phyloP scores from a whole-genome alignment of 345 rosid species.

The Eucalyptus virginea region DNA sequence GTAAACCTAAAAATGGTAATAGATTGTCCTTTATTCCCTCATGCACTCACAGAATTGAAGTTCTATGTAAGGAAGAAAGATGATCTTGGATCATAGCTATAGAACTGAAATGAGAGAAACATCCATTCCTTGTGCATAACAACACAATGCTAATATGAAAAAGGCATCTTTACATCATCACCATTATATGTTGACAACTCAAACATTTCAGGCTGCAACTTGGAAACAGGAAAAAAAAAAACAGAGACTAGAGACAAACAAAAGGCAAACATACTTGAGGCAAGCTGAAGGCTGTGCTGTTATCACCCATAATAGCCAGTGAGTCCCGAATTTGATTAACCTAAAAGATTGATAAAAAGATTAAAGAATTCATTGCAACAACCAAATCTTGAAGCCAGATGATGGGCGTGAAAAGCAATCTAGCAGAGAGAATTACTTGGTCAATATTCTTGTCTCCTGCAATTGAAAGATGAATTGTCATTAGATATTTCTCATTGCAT shows the following conservation, averaged over 20 bases:
- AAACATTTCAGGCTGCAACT: not conserved
- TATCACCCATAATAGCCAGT: conserved; percentile 88
- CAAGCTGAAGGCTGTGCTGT: conserved; percentile 97
- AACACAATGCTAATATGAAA: not conserved
- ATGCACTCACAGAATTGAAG: not conserved
- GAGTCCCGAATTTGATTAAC: conserved; percentile 95
- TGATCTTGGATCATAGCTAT: not conserved
- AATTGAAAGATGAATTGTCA: not conserved
- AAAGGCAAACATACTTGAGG: conserved; percentile 61
- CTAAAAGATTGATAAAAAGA: conserved; percentile 22
- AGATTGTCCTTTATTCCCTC: not conserved
- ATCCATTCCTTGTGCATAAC: not conserved
- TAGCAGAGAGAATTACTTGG: conserved; percentile 35
- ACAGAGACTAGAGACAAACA: not conserved
- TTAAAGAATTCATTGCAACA: not conserved
- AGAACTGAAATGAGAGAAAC: not conserved
- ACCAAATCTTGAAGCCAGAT: not conserved
- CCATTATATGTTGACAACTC: not conserved
- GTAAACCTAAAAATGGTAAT: not conserved
- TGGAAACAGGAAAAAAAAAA: not conserved
- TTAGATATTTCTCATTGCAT: not conserved
- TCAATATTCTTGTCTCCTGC: conserved; percentile 92
- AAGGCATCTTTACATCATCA: not conserved
- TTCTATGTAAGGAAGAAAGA: not conserved
- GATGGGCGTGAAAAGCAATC: not conserved